Percentiles rank a stretch among this genome's conserved stretches.
Evolutionary conservation across 179 eudicot species (phyloP).

Genomic region (Heliamphora pulchella): DNA sequence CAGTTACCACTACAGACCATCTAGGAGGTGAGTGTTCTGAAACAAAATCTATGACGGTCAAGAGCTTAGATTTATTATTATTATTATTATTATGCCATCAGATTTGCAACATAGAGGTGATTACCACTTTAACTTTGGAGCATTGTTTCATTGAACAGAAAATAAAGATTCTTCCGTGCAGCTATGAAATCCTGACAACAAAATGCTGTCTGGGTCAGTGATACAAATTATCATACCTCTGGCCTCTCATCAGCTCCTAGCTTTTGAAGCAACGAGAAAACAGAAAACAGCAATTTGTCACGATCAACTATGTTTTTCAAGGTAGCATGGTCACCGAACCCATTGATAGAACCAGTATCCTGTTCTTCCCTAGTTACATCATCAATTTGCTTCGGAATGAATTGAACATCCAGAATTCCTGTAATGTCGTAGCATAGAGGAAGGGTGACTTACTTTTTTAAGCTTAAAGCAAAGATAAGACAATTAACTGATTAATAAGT

Average conservation of each 20-base stretch:
- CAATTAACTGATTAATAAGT: background rate
- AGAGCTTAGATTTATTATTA: background rate
- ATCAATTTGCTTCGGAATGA: conserved; percentile 28
- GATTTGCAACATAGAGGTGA: background rate
- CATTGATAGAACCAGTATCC: conserved; percentile 18
- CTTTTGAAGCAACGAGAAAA: conserved; percentile 80
- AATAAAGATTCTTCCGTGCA: background rate
- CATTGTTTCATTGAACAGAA: background rate
- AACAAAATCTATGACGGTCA: background rate
- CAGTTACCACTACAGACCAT: background rate
- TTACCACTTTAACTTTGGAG: background rate
- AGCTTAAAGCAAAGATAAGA: background rate
- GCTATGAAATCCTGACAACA: background rate
- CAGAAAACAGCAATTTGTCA: conserved; percentile 64
- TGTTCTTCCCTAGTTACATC: conserved; percentile 36
- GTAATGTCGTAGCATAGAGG: conserved; percentile 14
- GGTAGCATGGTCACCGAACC: conserved; percentile 34
- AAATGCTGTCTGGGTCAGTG: background rate
- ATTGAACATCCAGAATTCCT: conserved; percentile 23
- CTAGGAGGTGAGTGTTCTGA: background rate
- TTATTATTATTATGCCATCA: background rate
- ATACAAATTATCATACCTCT: conserved; percentile 51
- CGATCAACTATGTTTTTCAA: conserved; percentile 45
- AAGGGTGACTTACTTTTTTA: conserved; percentile 1
- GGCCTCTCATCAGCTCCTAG: conserved; percentile 98